These are phyloP conservation scores for Corylus americana DNA, from an alignment of 306 rosid genomes.

Conservation along the genomic window DNA sequence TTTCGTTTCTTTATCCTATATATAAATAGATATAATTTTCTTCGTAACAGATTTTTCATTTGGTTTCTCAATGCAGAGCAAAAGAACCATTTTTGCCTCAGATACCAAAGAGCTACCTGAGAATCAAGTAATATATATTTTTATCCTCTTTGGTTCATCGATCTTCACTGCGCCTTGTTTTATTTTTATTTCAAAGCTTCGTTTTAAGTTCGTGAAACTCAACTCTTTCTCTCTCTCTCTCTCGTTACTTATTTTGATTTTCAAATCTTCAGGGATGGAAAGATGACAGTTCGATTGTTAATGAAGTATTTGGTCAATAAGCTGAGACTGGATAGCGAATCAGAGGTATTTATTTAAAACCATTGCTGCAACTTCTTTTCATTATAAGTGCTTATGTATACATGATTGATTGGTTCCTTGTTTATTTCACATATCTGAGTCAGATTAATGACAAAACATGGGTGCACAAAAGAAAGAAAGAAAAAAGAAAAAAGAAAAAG, in stretches of 20 bases:
- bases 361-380: neutral
- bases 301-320: conserved; percentile 84
- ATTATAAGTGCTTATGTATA: neutral
- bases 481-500: neutral
- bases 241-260: neutral
- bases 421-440: conserved; percentile 15
- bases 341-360: conserved; percentile 75
- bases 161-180: neutral
- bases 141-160: neutral
- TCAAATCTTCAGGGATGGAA: conserved; percentile 68
- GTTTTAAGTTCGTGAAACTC: neutral
- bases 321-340: conserved; percentile 83
- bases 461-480: neutral
- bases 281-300: conserved; percentile 87
- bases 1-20: neutral
- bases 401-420: neutral
- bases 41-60: neutral
- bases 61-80: conserved; percentile 53
- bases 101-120: conserved; percentile 82
- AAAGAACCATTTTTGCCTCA: conserved; percentile 89
- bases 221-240: neutral
- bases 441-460: conserved; percentile 21
- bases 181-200: neutral
- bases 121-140: conserved; percentile 69
- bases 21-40: neutral